phyloP scores from a whole-genome alignment of 2,329 filamentous ascomycete species.

The Blastomyces gilchristii region DNA sequence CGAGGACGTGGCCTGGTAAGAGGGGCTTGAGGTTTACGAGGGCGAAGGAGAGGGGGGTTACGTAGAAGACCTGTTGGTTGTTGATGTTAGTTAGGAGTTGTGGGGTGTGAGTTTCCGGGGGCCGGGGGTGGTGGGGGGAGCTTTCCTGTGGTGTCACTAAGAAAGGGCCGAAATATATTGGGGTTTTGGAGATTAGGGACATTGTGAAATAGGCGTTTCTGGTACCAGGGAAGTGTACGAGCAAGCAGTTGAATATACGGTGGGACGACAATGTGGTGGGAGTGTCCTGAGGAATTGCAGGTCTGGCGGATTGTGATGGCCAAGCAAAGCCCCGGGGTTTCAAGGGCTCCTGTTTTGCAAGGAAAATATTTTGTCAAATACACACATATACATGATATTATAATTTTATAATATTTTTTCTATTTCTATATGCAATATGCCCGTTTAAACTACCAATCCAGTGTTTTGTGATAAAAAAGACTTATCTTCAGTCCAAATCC shows the following conservation, averaged over 20 bases:
- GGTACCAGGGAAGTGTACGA: not conserved
- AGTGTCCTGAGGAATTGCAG: not conserved
- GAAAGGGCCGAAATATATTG: slow-evolving; percentile 63
- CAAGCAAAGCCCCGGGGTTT: not conserved
- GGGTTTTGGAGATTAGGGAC: slow-evolving; percentile 21
- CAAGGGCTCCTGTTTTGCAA: not conserved
- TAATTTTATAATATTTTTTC: not conserved
- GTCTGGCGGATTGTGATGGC: not conserved
- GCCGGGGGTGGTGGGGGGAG: not conserved
- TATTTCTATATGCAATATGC: not conserved
- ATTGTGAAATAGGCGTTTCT: slow-evolving; percentile 11
- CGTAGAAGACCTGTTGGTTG: slow-evolving; percentile 67
- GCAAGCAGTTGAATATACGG: not conserved
- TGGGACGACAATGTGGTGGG: not conserved
- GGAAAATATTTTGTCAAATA: not conserved
- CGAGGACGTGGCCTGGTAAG: slow-evolving; percentile 82
- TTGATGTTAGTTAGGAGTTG: not conserved
- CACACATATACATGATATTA: not conserved
- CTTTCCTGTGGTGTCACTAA: slow-evolving; percentile 63
- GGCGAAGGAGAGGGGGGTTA: slow-evolving; percentile 68
- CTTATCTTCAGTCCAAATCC: not conserved
- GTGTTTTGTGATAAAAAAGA: not conserved
- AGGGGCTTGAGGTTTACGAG: slow-evolving; percentile 94
- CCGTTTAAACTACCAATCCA: not conserved
- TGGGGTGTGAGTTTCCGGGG: not conserved